Evolutionary conservation across 345 rosid species (phyloP).

Genomic region (Syzygium oleosum): DNA sequence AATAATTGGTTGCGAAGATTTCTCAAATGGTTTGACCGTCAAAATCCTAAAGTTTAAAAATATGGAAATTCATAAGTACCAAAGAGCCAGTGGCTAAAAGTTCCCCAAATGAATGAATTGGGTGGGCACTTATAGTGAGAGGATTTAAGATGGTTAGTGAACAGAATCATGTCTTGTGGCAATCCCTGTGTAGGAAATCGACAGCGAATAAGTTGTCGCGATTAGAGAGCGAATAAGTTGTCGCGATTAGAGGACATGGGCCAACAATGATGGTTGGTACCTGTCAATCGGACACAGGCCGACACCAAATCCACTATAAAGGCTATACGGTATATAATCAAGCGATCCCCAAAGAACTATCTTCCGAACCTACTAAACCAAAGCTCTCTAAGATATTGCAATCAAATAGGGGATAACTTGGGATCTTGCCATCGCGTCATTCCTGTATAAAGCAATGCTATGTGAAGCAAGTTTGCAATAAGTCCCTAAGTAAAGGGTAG

Average conservation of each 20-base stretch:
- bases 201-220: accelerated
- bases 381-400: accelerated
- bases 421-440: not conserved
- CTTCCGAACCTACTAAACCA: not conserved
- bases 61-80: not conserved
- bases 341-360: not conserved
- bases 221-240: not conserved
- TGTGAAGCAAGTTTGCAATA: not conserved
- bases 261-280: not conserved
- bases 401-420: not conserved
- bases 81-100: not conserved
- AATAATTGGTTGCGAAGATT: not conserved
- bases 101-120: not conserved
- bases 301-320: not conserved
- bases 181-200: not conserved
- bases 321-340: not conserved
- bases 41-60: not conserved
- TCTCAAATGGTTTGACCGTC: not conserved
- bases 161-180: not conserved
- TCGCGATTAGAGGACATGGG: not conserved
- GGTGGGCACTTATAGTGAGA: not conserved
- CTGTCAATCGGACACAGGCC: not conserved
- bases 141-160: not conserved
- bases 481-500: not conserved
- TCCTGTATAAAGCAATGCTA: not conserved